Evolutionary conservation across 2,329 filamentous ascomycete species (phyloP).

Genomic region (Seiridium unicorne): DNA sequence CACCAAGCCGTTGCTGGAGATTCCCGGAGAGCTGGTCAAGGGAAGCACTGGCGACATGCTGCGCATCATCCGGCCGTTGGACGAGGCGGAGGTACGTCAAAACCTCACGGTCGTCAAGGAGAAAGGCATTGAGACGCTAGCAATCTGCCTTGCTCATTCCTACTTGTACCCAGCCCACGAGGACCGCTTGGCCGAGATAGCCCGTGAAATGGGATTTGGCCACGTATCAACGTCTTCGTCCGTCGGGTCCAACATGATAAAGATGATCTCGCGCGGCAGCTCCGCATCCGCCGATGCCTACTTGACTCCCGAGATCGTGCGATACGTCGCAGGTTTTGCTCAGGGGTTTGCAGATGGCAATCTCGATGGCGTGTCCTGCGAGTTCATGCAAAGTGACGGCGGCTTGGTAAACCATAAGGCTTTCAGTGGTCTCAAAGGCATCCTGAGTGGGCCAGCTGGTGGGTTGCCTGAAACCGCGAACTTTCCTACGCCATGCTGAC

Average conservation of each 20-base stretch:
- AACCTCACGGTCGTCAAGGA: neutral
- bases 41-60: slow-evolving; percentile 3
- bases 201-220: slow-evolving; percentile 39
- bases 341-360: slow-evolving; percentile 23
- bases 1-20: slow-evolving; percentile 12
- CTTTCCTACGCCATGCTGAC: neutral
- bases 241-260: slow-evolving; percentile 58
- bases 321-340: slow-evolving; percentile 54
- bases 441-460: slow-evolving; percentile 65
- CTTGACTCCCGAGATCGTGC: slow-evolving; percentile 71
- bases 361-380: slow-evolving; percentile 68
- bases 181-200: slow-evolving; percentile 31
- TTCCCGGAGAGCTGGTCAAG: slow-evolving; percentile 13
- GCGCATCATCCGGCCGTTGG: slow-evolving; percentile 24
- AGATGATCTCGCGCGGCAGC: slow-evolving; percentile 68
- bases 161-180: slow-evolving; percentile 51
- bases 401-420: slow-evolving; percentile 51
- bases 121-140: neutral
- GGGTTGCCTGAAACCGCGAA: no score
- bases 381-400: slow-evolving; percentile 44
- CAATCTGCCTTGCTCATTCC: slow-evolving; percentile 2
- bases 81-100: neutral
- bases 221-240: neutral
- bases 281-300: slow-evolving; percentile 75
- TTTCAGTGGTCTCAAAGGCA: slow-evolving; percentile 67